A percentile compares a stretch with the other conserved stretches of the same genome.
Conservation (phyloP, 805 yeast species). For the Cyberlindnera maritima region DNA sequence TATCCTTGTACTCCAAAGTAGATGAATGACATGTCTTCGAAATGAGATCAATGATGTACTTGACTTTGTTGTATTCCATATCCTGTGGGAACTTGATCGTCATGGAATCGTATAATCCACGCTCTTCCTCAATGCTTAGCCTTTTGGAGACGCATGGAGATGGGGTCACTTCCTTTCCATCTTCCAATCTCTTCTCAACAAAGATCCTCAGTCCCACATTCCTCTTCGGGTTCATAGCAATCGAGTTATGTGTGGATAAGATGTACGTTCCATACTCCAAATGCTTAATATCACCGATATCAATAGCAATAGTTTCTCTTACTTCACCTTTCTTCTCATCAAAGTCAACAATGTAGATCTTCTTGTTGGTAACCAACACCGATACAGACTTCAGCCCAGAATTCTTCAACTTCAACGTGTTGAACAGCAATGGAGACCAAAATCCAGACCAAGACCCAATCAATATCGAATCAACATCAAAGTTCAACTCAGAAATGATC, state of each 20-base stretch:
- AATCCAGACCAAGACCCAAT: slow-evolving; percentile 29
- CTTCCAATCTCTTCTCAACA: too few species aligned
- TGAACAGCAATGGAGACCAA: slow-evolving; percentile 23
- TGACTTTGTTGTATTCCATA: slow-evolving; percentile 25
- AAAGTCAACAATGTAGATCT: slow-evolving; percentile 23
- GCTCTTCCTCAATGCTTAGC: slow-evolving; percentile 1
- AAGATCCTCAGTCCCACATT: slow-evolving; percentile 32
- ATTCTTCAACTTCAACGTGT: slow-evolving; percentile 14
- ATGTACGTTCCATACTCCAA: slow-evolving; percentile 33
- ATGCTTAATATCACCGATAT: slow-evolving; percentile 19
- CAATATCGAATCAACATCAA: slow-evolving; percentile 23
- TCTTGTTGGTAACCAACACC: slow-evolving; percentile 23
- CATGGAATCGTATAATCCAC: slow-evolving; percentile 5
- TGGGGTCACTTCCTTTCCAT: neutral
- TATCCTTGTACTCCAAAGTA: slow-evolving; percentile 29
- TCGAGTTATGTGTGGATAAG: slow-evolving; percentile 18
- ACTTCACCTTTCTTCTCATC: slow-evolving; percentile 17
- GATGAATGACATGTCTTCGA: slow-evolving; percentile 26
- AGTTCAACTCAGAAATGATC: slow-evolving; percentile 15
- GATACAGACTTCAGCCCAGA: slow-evolving; percentile 13
- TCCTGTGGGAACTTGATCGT: slow-evolving; percentile 26
- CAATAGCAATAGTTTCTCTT: slow-evolving; percentile 16
- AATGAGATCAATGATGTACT: slow-evolving; percentile 22
- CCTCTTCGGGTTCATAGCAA: slow-evolving; percentile 29
- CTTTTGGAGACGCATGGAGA: neutral